phyloP scores from a whole-genome alignment of 805 yeast species.

The Teunomyces stri region DNA sequence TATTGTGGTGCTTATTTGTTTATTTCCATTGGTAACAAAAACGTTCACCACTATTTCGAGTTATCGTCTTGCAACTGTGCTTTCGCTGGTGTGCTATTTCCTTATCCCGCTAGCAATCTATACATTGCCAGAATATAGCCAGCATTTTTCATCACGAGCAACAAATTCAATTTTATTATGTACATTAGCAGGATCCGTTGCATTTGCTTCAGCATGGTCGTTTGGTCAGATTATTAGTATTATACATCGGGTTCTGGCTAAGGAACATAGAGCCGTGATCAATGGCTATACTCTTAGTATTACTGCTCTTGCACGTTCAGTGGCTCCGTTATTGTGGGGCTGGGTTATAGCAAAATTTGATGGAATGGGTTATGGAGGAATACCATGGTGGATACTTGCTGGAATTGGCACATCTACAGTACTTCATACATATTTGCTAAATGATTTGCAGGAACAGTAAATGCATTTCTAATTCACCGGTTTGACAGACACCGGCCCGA shows the following conservation, averaged over 20 bases:
- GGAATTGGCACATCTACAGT: not conserved
- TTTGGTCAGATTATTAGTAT: conserved; percentile 54
- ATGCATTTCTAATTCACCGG: not conserved
- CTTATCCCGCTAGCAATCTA: conserved; percentile 48
- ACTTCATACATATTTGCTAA: not conserved
- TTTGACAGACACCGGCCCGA: not conserved
- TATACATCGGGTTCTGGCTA: conserved; percentile 53
- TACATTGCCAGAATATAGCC: conserved; percentile 33
- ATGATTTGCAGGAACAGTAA: not conserved
- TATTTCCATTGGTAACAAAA: conserved; percentile 53
- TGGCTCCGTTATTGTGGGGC: conserved; percentile 61
- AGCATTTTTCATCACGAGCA: conserved; percentile 19
- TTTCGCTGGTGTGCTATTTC: conserved; percentile 47
- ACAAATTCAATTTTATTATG: conserved; percentile 25
- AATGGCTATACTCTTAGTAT: conserved; percentile 57
- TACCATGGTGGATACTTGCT: not conserved
- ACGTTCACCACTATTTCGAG: conserved; percentile 43
- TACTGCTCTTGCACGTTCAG: conserved; percentile 52
- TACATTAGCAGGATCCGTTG: conserved; percentile 16
- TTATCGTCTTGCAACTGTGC: conserved; percentile 38
- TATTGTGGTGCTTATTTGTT: conserved; percentile 45
- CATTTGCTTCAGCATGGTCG: conserved; percentile 45
- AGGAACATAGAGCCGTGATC: conserved; percentile 55
- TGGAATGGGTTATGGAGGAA: not conserved
- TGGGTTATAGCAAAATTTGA: conserved; percentile 32